Evolutionary conservation across 108 stramenopile species (phyloP), one percentile per base, ranked within the genome.

Genomic region (Schizochytrium sp.): DNA sequence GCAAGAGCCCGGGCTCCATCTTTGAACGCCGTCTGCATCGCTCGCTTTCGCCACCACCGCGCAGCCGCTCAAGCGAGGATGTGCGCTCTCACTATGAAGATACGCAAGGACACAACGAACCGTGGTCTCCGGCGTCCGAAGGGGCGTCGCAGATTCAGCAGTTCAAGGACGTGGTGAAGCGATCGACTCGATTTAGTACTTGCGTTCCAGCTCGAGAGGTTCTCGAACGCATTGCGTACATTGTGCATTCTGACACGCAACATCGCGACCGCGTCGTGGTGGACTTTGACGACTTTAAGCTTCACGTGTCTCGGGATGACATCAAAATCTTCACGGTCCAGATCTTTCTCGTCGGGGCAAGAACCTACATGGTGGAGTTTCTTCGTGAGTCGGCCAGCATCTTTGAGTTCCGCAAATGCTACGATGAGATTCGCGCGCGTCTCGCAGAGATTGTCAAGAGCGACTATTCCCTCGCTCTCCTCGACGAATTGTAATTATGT

Each of bases 401-500:
- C 48, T 83, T 83, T 45, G 23, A 55, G 28, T 83, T 83, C 51
- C 45, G 51, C 4, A 47, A 83, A 23, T 3, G 45, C 48, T 83
- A 83, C 51, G 76, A 83, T 23, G 48, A 53, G 23, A 83, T 83
- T 12, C 76, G 76, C 12, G n/a, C 45, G 12, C 76, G 76, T 1
- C 76, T 83, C 45, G 51, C 76, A 12, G 76, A 83, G 23, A 83
- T 83, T 34, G 76, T 83, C 45, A 83, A 83, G 76, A 83, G 51
- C 51, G 76, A 83, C 28, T 83, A 83, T 23, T 53, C 76, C 0
- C 76, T 83, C 12, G 76, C 76, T 16, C 45, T 83, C 19, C 76
- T 83, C 25, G 76, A 83, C n/a, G 19, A 83, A 69, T 23, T 69
- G 63, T 69, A 69, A 69, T 28, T 69, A 57, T 16, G 55, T 8